Evolutionary conservation across 352 stramenopile species (phyloP).

Genomic region (Globisporangium solare): DNA sequence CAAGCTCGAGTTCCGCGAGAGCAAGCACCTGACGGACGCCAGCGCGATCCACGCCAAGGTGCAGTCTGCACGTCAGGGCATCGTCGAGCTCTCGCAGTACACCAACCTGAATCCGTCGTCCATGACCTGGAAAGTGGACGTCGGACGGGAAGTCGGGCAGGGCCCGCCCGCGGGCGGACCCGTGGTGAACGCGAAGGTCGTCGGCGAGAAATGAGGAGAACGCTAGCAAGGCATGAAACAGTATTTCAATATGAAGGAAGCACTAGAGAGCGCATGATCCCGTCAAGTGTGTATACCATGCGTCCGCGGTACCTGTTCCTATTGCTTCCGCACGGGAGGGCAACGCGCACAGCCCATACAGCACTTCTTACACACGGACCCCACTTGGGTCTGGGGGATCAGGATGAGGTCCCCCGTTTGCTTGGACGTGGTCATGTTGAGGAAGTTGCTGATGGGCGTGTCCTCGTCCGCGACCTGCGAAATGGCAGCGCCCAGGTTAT

Average conservation of each 20-base stretch:
- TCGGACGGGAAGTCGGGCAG: conserved; percentile 46
- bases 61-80: conserved; percentile 54
- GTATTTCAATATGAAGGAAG: background rate
- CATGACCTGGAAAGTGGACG: conserved; percentile 67
- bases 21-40: conserved; percentile 57
- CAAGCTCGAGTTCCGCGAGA: conserved; percentile 80
- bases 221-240: background rate
- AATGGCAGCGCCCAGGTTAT: background rate
- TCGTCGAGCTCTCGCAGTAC: conserved; percentile 78
- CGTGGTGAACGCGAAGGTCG: conserved; percentile 38
- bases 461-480: conserved; percentile 39
- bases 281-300: too few species aligned
- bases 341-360: conserved; percentile 57
- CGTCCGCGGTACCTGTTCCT: background rate
- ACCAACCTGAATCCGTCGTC: conserved; percentile 51
- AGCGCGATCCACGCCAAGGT: conserved; percentile 65
- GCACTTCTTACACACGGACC: conserved; percentile 62
- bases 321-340: conserved; percentile 16
- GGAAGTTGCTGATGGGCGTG: conserved; percentile 39
- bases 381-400: conserved; percentile 76
- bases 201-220: conserved; percentile 19
- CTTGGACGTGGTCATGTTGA: conserved; percentile 70
- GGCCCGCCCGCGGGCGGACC: conserved; percentile 13
- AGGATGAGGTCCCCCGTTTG: conserved; percentile 66
- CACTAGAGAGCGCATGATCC: too few species aligned